Evolutionary conservation across 2,329 filamentous ascomycete species (phyloP).

Genomic region (Ophiosphaerella herpotricha): DNA sequence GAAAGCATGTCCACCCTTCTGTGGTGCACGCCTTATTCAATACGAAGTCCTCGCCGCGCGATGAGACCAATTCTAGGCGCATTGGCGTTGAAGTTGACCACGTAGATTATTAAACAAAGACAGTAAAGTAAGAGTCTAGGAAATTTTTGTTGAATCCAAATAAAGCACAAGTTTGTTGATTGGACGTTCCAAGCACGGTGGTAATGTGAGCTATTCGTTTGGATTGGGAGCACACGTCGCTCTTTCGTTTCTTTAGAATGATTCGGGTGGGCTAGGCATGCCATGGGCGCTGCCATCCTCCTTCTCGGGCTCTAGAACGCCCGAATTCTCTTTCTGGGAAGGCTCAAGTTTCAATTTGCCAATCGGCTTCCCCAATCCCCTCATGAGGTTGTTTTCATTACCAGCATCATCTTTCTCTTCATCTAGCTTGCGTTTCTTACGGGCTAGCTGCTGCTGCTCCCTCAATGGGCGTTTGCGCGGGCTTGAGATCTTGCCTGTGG

Average conservation of each 20-base stretch:
- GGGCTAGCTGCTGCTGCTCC: slow-evolving; percentile 80
- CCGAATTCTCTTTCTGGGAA: slow-evolving; percentile 62
- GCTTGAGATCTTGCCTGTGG: slow-evolving; percentile 85
- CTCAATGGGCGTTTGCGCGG: slow-evolving; percentile 81
- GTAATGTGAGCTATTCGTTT: not conserved
- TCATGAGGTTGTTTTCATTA: slow-evolving; percentile 32
- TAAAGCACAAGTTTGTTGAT: not conserved
- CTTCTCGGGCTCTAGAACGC: slow-evolving; percentile 66
- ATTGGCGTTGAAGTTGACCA: not conserved
- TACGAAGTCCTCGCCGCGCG: not conserved
- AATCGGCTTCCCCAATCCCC: slow-evolving; percentile 60
- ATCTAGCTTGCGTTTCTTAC: slow-evolving; percentile 79
- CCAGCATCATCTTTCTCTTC: slow-evolving; percentile 48
- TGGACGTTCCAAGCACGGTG: not conserved
- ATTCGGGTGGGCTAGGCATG: slow-evolving; percentile 84
- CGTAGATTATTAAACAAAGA: slow-evolving; percentile 15
- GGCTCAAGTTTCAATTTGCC: slow-evolving; percentile 54
- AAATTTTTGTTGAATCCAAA: not conserved
- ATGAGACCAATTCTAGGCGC: slow-evolving; percentile 7
- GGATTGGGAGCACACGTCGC: not conserved
- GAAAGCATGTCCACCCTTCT: no score
- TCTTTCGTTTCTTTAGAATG: slow-evolving; percentile 48
- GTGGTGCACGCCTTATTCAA: not conserved
- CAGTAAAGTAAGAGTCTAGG: slow-evolving; percentile 1
- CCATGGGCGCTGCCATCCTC: slow-evolving; percentile 69